Base-by-base conservation (phyloP, 495 filamentous ascomycete genomes). In the Penicillium soppii region DNA sequence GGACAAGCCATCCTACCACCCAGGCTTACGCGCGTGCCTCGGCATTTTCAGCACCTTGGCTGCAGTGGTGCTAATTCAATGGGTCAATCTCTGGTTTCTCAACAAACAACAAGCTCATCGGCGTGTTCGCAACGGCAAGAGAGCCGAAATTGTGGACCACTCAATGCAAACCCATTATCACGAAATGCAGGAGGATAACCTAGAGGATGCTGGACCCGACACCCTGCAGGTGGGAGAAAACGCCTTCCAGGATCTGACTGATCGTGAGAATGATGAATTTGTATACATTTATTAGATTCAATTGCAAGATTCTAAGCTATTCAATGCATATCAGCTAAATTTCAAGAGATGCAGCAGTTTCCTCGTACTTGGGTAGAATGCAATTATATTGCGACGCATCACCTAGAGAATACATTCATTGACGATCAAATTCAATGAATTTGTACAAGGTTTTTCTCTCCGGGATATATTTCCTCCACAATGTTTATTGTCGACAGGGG, bases 221-320 rank as follows among this genome's bases (percentile, higher is more conserved):
- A 53, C 53, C 23, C 43, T 55, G 2, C 58, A 58, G 41, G 66
- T 58, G 58, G 75, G 57, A 9, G 63, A 58, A 37, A 50, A 76
- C 29, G 79, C 74, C 9, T 79, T 81, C 44, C 45, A 69, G 42
- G 84, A 85, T 66, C 47, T 84, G 61, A 86, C 82, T 21, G 83
- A 86, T 58, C 61, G 79, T 25, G 65, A 83, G 68, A 86, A 87
- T 57, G 82, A 86, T 54, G 82, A 87, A 66, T 85, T 86, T 70
- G 75, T 85, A 6, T 85, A 84, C 72, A 78, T 86, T 47, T 82
- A 84, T 54, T 85, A 70, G 46, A 33, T 2, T 12, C 10, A 17
- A 22, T 12, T 6, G 8, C 21, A 5, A 26, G 35, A 12, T 2
- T 7, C n/a, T n/a, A n/a, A n/a, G 26, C 26, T 3, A n/a, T 43